Evolutionary conservation across 2,329 filamentous ascomycete genomes (phyloP).

Genomic region (Colletotrichum graminicola): DNA sequence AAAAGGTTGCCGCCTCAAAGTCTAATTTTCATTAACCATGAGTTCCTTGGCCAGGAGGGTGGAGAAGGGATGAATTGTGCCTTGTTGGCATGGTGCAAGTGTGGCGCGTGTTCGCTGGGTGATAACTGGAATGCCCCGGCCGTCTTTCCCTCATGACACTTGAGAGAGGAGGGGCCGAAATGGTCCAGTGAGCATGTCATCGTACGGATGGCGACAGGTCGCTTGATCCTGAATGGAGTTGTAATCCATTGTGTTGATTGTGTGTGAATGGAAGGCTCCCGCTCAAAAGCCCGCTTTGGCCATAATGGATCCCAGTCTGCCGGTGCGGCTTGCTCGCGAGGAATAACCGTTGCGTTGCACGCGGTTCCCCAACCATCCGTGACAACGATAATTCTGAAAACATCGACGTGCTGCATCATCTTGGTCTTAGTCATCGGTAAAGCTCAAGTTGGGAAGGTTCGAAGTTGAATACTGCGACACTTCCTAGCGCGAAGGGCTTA

Average conservation of each 20-base stretch:
- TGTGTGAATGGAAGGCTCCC: slow-evolving; percentile 32
- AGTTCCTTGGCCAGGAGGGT: slow-evolving; percentile 1
- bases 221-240: slow-evolving; percentile 15
- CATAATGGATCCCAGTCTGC: slow-evolving; percentile 17
- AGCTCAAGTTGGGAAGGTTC: slow-evolving; percentile 18
- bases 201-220: slow-evolving; percentile 2
- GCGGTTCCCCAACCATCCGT: slow-evolving; percentile 15
- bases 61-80: slow-evolving; percentile 6
- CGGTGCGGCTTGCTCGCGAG: slow-evolving; percentile 20
- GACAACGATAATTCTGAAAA: slow-evolving; percentile 30
- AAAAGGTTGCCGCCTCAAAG: slow-evolving; percentile 21
- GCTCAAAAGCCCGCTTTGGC: slow-evolving; percentile 11
- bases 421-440: slow-evolving; percentile 37
- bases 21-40: slow-evolving; percentile 20
- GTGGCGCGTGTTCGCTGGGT: slow-evolving; percentile 27
- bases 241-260: slow-evolving; percentile 33
- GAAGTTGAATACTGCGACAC: slow-evolving; percentile 9
- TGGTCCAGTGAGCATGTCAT: neutral
- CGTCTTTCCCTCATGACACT: slow-evolving; percentile 7
- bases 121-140: slow-evolving; percentile 28
- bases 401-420: slow-evolving; percentile 21
- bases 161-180: slow-evolving; percentile 1
- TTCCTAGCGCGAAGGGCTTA: slow-evolving; percentile 14
- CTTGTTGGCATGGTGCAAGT: slow-evolving; percentile 7
- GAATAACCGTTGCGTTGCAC: slow-evolving; percentile 27